These are phyloP conservation scores for Chimonanthus salicifolius DNA, from an alignment of 164 flowering plant genomes.

Conservation along the genomic window DNA sequence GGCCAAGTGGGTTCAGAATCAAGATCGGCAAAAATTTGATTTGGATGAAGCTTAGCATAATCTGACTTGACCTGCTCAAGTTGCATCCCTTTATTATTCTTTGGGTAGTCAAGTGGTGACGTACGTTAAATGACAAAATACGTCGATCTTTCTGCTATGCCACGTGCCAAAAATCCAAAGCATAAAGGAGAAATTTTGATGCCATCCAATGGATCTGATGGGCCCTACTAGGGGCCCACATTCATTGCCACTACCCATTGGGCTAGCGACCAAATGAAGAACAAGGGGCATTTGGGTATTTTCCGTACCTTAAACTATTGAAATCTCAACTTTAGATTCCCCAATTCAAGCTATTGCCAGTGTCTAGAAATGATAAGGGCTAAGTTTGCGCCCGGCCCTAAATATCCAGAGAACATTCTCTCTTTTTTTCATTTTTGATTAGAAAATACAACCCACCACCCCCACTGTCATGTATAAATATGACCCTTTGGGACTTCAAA, in stretches of 20 bases:
- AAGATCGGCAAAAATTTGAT: no score
- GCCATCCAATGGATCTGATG: neutral
- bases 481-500: neutral
- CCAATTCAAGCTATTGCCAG: neutral
- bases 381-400: neutral
- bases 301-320: neutral
- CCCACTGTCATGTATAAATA: slow-evolving; percentile 14
- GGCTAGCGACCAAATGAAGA: neutral
- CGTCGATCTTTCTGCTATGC: neutral
- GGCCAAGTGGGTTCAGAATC: no score
- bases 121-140: neutral
- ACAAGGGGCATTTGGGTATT: neutral
- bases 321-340: neutral
- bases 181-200: neutral
- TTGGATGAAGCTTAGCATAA: no score
- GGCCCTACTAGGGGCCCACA: neutral
- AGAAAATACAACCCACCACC: slow-evolving; percentile 13
- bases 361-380: slow-evolving; percentile 7
- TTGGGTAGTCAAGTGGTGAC: no score
- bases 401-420: neutral
- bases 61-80: no score
- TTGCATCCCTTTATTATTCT: no score
- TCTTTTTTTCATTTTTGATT: neutral
- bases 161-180: neutral
- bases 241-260: neutral